phyloP scores from a whole-genome alignment of 2,329 filamentous ascomycete genomes.

The Aureobasidium sp. region DNA sequence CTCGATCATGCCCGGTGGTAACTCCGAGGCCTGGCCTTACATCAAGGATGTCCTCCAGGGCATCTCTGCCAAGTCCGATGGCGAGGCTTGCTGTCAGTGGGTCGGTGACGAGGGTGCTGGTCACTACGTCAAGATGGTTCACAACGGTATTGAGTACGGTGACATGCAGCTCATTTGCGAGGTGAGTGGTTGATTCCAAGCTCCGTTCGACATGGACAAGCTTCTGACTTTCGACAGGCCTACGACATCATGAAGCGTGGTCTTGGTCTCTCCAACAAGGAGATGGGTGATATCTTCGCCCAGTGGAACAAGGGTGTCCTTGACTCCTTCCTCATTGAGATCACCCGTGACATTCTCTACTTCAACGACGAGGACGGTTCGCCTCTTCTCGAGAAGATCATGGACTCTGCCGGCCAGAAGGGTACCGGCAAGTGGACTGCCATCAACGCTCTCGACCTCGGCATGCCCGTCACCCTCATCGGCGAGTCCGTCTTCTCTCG shows the following conservation, averaged over 20 bases:
- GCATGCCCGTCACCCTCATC: slow-evolving; percentile 97
- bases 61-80: slow-evolving; percentile 95
- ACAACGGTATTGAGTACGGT: slow-evolving; percentile 99
- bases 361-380: slow-evolving; percentile 92
- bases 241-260: slow-evolving; percentile 99
- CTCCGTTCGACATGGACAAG: neutral
- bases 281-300: slow-evolving; percentile 89
- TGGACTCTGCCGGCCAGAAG: slow-evolving; percentile 98
- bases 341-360: slow-evolving; percentile 97
- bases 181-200: slow-evolving; percentile 47
- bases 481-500: slow-evolving; percentile 94
- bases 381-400: slow-evolving; percentile 94
- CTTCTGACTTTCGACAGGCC: slow-evolving; percentile 52
- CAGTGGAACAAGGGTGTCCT: slow-evolving; percentile 99
- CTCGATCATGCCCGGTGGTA: slow-evolving; percentile 97
- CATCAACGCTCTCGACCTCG: slow-evolving; percentile 96
- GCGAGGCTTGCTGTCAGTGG: slow-evolving; percentile 98
- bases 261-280: slow-evolving; percentile 79
- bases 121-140: slow-evolving; percentile 99
- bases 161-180: slow-evolving; percentile 99
- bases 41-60: slow-evolving; percentile 99
- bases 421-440: slow-evolving; percentile 99
- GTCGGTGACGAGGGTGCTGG: slow-evolving; percentile 98
- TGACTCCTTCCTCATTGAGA: slow-evolving; percentile 98
- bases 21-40: slow-evolving; percentile 94